Conservation (phyloP, 139 green algal genomes). For the Chlamydomonas schloesseri region DNA sequence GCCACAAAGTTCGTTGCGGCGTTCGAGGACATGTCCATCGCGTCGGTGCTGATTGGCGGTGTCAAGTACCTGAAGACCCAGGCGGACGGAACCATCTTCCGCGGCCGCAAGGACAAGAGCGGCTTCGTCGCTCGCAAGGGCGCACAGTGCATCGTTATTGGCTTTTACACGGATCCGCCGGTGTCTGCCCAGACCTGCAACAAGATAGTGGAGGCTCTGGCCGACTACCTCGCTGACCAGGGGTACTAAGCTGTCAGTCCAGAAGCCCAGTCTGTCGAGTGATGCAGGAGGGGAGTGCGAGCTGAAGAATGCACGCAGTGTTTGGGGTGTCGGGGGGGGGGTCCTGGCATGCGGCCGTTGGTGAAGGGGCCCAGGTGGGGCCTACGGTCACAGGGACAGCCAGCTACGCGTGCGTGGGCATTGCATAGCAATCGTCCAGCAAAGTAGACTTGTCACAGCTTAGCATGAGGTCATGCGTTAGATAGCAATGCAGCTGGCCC, state of each 20-base stretch:
- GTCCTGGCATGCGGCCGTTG: no score
- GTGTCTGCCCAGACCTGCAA: slow-evolving; percentile 71
- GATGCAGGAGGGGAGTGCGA: no score
- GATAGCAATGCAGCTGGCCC: no score
- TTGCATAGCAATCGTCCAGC: no score
- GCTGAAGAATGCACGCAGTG: no score
- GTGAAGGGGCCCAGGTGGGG: no score
- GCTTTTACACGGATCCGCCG: slow-evolving; percentile 72
- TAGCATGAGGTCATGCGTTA: no score
- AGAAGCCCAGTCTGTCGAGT: no score
- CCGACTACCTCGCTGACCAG: slow-evolving; percentile 79
- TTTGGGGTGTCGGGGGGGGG: no score
- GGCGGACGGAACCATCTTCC: slow-evolving; percentile 61
- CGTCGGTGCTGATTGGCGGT: not conserved
- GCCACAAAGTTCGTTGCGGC: slow-evolving; percentile 49
- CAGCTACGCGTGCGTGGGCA: no score
- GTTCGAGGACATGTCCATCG: slow-evolving; percentile 54
- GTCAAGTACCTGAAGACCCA: slow-evolving; percentile 54
- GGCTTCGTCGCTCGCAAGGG: slow-evolving; percentile 82
- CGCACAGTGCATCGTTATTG: slow-evolving; percentile 70
- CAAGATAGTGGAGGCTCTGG: slow-evolving; percentile 76
- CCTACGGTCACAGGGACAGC: no score
- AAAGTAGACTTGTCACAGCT: no score
- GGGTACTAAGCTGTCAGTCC: slow-evolving; percentile 52
- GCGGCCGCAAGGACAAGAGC: slow-evolving; percentile 73